Base-by-base conservation (phyloP, 176 grass and related monocot genomes). In the Zizania latifolia region DNA sequence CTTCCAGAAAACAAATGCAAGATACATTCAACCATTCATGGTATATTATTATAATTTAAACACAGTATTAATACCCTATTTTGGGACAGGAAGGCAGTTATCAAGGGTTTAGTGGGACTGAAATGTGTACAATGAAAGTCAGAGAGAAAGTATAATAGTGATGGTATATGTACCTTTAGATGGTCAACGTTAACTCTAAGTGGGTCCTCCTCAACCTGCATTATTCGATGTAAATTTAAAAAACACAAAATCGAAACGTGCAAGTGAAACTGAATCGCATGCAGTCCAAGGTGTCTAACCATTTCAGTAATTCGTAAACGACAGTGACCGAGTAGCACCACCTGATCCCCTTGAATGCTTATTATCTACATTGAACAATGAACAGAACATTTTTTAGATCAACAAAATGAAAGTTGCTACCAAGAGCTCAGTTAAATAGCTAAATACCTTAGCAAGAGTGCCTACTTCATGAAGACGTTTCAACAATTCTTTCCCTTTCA, bases 111-210 rank as follows among this genome's bases (percentile, higher is more conserved):
- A 13, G 48, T 67, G 40, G 34, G 11, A 24, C 37, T 72, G 6
- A 54, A 14, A 54, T 65, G 8, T 39, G 16, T 60, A 46, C 46
- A 70, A 37, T 9, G 22, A 22, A 12, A 46, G 32, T 38, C 24
- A 29, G 76, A 34, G 14, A 32, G 44, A 62, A 44, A 50, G 35
- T 14, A 26, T 79, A 57, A 66, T 23, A 31, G 34, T 76, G 36
- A 39, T 65, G 13, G 6, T 48, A 48, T 54, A 65, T 33, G 62
- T 81, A 84, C 89, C 81, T 91, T 91, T 24, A 91, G 77, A 81
- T 91, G 89, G 53, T 87, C 84, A 27, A 91, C 89, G 58, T 91
- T 91, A 33, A 91, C 89, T 54, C 77, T 91, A 56, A 91, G 74
- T 23, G 89, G 89, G 21, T 91, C 84, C 77, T 91, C 84, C 44